Conservation (phyloP, 163 green algal genomes). For the Scenedesmus sp. region DNA sequence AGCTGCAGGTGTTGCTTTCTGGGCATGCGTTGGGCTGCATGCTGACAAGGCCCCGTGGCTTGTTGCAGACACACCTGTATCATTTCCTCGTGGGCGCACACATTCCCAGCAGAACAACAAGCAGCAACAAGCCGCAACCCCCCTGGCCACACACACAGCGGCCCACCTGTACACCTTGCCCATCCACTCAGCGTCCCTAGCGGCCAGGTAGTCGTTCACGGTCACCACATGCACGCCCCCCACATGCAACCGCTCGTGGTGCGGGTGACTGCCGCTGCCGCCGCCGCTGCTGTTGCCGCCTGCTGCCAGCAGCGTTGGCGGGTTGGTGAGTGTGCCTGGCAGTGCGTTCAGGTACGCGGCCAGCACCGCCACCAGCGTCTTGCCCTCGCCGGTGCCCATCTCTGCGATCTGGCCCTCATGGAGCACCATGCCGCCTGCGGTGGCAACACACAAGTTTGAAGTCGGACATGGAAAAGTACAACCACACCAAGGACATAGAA, state of each 20-base stretch:
- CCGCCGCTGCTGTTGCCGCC: neutral
- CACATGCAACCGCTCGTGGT: neutral
- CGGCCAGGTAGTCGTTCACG: conserved; percentile 97
- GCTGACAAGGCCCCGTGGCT: no score
- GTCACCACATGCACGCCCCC: conserved; percentile 92
- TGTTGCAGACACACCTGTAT: no score
- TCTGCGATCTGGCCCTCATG: conserved; percentile 91
- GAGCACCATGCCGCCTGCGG: conserved; percentile 88
- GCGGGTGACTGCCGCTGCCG: conserved; percentile 11
- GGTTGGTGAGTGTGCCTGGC: conserved; percentile 50
- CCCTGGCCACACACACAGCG: neutral
- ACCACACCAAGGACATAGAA: neutral
- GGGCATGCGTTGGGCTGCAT: no score
- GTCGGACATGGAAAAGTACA: no score
- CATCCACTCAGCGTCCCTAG: conserved; percentile 88
- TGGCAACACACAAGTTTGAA: no score
- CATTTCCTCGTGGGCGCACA: no score
- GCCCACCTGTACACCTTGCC: conserved; percentile 52
- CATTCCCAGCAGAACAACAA: neutral
- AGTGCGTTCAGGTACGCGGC: conserved; percentile 95
- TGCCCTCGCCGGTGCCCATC: conserved; percentile 97
- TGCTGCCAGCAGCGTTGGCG: conserved; percentile 19
- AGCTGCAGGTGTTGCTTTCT: no score
- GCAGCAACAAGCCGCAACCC: neutral
- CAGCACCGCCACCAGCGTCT: conserved; percentile 95